Base-by-base conservation (phyloP, 108 stramenopile genomes). In the Discostella stelligeroides region DNA sequence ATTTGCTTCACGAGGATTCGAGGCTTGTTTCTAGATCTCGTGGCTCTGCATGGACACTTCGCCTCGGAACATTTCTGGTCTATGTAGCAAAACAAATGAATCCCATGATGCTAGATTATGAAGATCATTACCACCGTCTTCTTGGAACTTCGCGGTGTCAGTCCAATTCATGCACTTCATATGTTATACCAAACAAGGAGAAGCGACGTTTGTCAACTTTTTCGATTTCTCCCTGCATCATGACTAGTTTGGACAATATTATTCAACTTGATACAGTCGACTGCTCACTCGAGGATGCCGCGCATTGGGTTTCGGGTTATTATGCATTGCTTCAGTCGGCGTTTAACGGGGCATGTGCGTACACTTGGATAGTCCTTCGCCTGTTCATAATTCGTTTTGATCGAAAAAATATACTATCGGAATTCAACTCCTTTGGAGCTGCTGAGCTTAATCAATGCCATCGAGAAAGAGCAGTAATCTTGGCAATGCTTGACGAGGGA, bases 1-100 rank as follows among this genome's bases (percentile, higher is more conserved):
- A 90, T 63, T 66, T 84, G 8, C 58, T 95, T 18, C 88, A 88
- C 46, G 89, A 95, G 61, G 91, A 95, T 67, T 75, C 69, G 34
- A 85, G 88, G 43, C 75, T 95, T 23, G 48, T 63, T 50, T 43
- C 56, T 55, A 50, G 37, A 68, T 73, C 84, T n/a, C 63, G 63
- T 29, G 63, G 61, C 54, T 60, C 24, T 41, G 57, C 42, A 7
- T 69, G 73, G 72, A 68, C 63, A 13, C 70, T 50, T 59, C 51
- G 46, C 14, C 46, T 77, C 25, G 76, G 70, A n/a, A 60, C 72
- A n/a, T 56, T 83, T 15, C 40, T 83, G 27, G 40, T 72, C 27
- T 60, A 79, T n/a, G 66, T 71, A 10, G 43, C 62, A 21, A 60
- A 62, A 47, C 65, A 47, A 42, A 62, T 70, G 56, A 50, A 29